phyloP scores from a whole-genome alignment of 2,329 filamentous ascomycete species.

The Dryadomyces quercus-mongolicae region DNA sequence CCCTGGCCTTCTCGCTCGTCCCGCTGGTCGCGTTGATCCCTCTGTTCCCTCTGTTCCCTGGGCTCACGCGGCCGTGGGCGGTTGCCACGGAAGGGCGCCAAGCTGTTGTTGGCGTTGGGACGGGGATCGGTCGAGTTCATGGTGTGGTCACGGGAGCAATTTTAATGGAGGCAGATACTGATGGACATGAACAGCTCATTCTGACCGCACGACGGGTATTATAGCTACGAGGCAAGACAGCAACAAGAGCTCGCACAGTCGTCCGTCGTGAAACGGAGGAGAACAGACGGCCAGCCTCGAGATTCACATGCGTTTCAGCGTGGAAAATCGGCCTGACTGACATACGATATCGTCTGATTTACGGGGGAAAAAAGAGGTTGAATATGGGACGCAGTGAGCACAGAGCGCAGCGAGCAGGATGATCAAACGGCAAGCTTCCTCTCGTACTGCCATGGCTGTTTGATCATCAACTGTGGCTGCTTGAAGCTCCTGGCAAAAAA shows the following conservation, averaged over 20 bases:
- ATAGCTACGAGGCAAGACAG: too few relatives aligned
- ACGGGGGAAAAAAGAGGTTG: too few relatives aligned
- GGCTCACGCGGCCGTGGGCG: not conserved
- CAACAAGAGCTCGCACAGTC: too few relatives aligned
- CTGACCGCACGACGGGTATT: not conserved
- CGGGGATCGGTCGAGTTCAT: conserved; percentile 11
- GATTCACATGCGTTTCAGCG: conserved; percentile 10
- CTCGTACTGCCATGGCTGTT: too few relatives aligned
- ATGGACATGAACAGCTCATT: not conserved
- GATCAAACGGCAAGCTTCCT: too few relatives aligned
- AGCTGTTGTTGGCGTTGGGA: conserved; percentile 3
- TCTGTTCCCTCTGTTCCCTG: not conserved
- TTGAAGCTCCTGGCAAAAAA: too few relatives aligned
- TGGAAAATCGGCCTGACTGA: conserved; percentile 1
- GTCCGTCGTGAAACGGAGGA: not conserved
- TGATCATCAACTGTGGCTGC: too few relatives aligned
- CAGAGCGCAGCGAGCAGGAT: too few relatives aligned
- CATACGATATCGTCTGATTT: conserved; percentile 10
- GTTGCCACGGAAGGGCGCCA: not conserved
- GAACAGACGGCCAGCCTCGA: not conserved
- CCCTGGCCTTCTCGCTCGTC: not conserved
- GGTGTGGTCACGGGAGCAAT: too few relatives aligned
- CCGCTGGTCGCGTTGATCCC: not conserved
- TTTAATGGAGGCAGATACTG: too few relatives aligned
- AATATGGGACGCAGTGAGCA: too few relatives aligned